Conservation (phyloP, 1,284 basidiomycete species). For the Boletellus deceptivus region DNA sequence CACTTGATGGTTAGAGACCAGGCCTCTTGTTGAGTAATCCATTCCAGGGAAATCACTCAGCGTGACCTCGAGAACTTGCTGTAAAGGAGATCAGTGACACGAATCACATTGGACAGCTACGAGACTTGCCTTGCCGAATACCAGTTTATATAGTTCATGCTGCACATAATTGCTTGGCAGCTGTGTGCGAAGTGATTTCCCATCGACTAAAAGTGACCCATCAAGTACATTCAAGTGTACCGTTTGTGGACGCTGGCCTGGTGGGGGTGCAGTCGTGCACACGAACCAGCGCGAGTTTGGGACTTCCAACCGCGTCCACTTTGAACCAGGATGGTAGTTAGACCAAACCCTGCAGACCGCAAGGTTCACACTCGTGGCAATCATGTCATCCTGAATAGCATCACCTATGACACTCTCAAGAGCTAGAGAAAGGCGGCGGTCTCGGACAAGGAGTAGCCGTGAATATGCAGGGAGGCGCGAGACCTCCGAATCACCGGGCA, state of each 20-base stretch:
- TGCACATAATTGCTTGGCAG: background rate
- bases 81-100: background rate
- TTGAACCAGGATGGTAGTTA: background rate
- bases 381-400: background rate
- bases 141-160: background rate
- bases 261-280: background rate
- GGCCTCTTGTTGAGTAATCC: constrained; percentile 35
- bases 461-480: background rate
- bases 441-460: background rate
- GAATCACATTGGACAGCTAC: background rate
- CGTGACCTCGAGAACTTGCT: constrained; percentile 6
- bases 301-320: background rate
- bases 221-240: background rate
- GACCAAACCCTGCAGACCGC: background rate
- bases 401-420: background rate
- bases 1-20: constrained; percentile 26
- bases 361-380: background rate
- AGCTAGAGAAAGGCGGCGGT: constrained; percentile 12
- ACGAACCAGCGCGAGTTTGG: background rate
- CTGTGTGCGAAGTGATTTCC: background rate
- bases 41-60: constrained; percentile 36
- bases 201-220: background rate
- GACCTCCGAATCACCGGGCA: background rate
- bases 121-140: background rate
- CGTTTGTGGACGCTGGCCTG: background rate